A percentile compares a stretch with the other conserved stretches of the same genome.
Evolutionary conservation across 306 rosid genomes (phyloP).

Genomic region (Cicer yamashitae): DNA sequence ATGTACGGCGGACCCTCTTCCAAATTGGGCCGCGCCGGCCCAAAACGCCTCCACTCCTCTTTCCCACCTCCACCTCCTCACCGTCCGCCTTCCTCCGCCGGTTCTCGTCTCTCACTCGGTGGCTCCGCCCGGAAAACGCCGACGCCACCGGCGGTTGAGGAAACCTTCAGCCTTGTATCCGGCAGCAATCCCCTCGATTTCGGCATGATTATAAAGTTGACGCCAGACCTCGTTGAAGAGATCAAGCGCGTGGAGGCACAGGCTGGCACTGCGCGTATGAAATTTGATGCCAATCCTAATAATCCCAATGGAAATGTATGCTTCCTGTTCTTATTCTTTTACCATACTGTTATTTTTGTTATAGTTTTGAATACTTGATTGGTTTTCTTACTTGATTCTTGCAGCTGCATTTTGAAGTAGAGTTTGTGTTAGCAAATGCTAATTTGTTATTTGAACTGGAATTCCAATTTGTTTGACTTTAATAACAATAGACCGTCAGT

Average conservation of each 20-base stretch:
- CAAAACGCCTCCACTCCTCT: conserved; percentile 61
- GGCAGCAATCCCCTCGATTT: conserved; percentile 79
- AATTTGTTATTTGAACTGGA: conserved; percentile 1
- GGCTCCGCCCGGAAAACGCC: conserved; percentile 49
- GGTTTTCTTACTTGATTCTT: background rate
- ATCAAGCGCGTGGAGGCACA: conserved; percentile 91
- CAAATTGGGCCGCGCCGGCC: conserved; percentile 83
- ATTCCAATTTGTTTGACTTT: background rate
- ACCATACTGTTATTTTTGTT: background rate
- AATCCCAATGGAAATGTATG: conserved; percentile 78
- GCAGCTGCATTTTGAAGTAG: conserved; percentile 17
- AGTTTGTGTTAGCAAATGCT: conserved; percentile 15
- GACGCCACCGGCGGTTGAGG: conserved; percentile 66
- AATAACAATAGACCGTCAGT: too few relatives aligned
- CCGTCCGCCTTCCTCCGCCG: conserved; percentile 49
- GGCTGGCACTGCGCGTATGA: conserved; percentile 82
- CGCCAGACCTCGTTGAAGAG: conserved; percentile 90
- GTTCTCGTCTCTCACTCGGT: conserved; percentile 70
- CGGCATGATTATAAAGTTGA: conserved; percentile 78
- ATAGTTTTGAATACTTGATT: background rate
- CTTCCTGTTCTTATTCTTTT: background rate
- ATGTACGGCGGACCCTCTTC: conserved; percentile 88
- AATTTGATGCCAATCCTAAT: conserved; percentile 64
- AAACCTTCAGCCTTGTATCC: conserved; percentile 70
- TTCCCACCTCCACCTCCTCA: conserved; percentile 62